Base-by-base conservation (phyloP, 2,329 filamentous ascomycete species). In the Calonectria pseudoreteaudii region DNA sequence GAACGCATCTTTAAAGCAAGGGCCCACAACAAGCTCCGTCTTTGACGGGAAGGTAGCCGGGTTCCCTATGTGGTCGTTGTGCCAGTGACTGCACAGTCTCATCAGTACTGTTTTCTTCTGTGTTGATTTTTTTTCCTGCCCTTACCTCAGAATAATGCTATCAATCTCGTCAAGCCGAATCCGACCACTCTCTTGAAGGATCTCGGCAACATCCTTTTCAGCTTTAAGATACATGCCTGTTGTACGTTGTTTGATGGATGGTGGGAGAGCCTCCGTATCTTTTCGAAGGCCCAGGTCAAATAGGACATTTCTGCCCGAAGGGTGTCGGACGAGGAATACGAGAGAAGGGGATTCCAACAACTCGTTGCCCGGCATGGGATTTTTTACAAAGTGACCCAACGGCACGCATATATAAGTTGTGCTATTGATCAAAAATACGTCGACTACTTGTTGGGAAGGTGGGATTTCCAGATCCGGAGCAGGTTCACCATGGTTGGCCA, bases 281-380 rank as follows among this genome's bases (percentile, higher is more conserved):
- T 69, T 64, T 30, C 67, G 53, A 14, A 70, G 16, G 10, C 68
- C 38, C 1, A 56, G 60, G 30, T 70, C 68, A 23, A 70, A 70
- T 30, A 70, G 68, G n/a, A 38, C 14, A 7, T 36, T 31, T 28
- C 41, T 31, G 9, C 68, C 49, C 10, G 68, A 65, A 8, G 47
- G 58, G 26, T 65, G 50, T 23, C 66, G 58, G 60, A 70, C 20
- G 11, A 70, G 28, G 50, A 70, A 70, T 38, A 62, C 47, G 23
- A 66, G 50, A 30, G 58, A 53, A 64, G 70, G 56, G 16, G 16
- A 44, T 38, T 69, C 53, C 16, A 64, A 16, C 4, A 44, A 34
- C 14, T 52, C 67, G 18, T 64, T 41, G 16, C 67, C 67, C 18
- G 56, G 67, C 16, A 53, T 31, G 20, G 31, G 53, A 23, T 60